Base-by-base conservation (phyloP, 78 protist genomes). In the Mantamonas sphyraenae region DNA sequence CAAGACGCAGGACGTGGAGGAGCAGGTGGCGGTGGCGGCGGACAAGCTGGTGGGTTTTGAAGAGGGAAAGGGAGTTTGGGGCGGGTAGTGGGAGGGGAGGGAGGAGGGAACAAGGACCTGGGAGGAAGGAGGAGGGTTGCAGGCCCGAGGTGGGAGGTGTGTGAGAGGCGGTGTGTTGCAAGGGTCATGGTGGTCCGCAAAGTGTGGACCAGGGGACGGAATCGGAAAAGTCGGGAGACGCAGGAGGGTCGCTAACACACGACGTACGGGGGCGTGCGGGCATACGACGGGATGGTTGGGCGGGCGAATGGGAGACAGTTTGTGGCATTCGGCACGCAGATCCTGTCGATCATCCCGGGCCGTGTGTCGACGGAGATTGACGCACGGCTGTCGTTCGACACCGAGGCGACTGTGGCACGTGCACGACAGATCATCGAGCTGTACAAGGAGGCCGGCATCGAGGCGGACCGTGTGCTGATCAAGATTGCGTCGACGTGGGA, bases 401-500 rank as follows among this genome's bases (percentile, higher is more conserved):
- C 71, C n/a, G 90, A 81, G 22, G 92, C 75, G 17, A 72, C 79
- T 68, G 76, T 95, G 12, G 82, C 66, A 56, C 91, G 91, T 83
- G 98, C 92, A 12, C 63, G 59, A n/a, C 70, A 74, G 47, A 28
- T 89, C 64, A 89, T 95, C 57, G 71, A 26, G 8, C 69, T 93
- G 47, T 93, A 93, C 92, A 74, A 88, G 64, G 92, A 35, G 14
- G 86, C 78, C 20, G 97, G 95, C 59, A 68, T 90, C 58, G 67
- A 5, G 35, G 64, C 60, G 42, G 87, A 89, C 10, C 82, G 97
- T 33, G 79, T 95, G 16, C 80, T 93, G 45, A 76, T 95, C 59
- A 95, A 95, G 73, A 45, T 95, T 16, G 96, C 97, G 7, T 80
- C 94, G 28, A 95, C 98, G 0, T 95, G 96, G 96, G 97, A 95